Evolutionary conservation across 106 monocot genomes (phyloP), one percentile per base, ranked within the genome.

Genomic region (Xerophyta viscosa): DNA sequence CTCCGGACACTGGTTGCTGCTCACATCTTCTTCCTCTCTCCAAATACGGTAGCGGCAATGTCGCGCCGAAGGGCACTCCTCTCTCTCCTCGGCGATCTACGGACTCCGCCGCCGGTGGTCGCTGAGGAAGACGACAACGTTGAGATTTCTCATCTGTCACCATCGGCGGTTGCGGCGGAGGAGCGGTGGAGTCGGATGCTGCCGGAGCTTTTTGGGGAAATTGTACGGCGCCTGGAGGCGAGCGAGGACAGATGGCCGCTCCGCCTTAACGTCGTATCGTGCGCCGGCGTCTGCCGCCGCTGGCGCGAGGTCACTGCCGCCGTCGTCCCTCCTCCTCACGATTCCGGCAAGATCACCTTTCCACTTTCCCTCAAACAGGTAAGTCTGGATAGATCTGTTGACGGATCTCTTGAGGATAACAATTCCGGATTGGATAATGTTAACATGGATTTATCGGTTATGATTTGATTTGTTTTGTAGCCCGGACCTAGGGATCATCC

Each of bases 341-440:
- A 75, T 24, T 67, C 68, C 33, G 89, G 96, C 10, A 57, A 51
- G 59, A 96, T 96, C 60, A 96, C 96, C 48, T 89, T 96, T 59
- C 96, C 89, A 27, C 81, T 84, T 20, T 96, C 89, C 8, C 88
- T 96, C 48, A 89, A 89, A 49, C 77, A 82, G 89, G 96, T 84
- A 4, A 9, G 26, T 14, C 3, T 23, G 6, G 24, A 15, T 18
- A 2, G 1, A 8, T 51, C 5, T 20, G n/a, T n/a, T n/a, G n/a
- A n/a, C n/a, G n/a, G n/a, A n/a, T n/a, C n/a, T n/a, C n/a, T n/a
- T n/a, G n/a, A n/a, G n/a, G n/a, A n/a, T n/a, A n/a, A n/a, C n/a
- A n/a, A n/a, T n/a, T n/a, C n/a, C n/a, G n/a, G n/a, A n/a, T n/a
- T n/a, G n/a, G n/a, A n/a, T n/a, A n/a, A n/a, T n/a, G n/a, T n/a